Percentiles rank a stretch among this genome's conserved stretches.
Conservation (phyloP, 2,329 filamentous ascomycete species). For the Cytospora schulzeri region DNA sequence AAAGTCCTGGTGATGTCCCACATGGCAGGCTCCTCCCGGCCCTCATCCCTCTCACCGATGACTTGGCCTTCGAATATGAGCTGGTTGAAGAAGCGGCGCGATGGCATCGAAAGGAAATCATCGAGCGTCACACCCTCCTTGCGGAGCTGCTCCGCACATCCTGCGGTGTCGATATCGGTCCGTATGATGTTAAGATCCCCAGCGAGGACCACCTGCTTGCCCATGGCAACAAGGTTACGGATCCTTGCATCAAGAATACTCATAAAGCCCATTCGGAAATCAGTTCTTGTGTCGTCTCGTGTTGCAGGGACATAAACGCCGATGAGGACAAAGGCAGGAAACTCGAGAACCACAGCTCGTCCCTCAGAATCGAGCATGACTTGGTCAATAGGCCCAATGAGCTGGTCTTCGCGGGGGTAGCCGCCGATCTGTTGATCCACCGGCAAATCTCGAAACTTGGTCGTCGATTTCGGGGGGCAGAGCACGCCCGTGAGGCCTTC, state of each 20-base stretch:
- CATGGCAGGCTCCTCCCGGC: slow-evolving; percentile 70
- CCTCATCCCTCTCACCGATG: slow-evolving; percentile 65
- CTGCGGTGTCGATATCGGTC: slow-evolving; percentile 74
- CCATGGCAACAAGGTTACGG: slow-evolving; percentile 76
- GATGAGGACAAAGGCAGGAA: slow-evolving; percentile 90
- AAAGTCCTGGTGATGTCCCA: slow-evolving; percentile 84
- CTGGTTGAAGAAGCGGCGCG: slow-evolving; percentile 81
- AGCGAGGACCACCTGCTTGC: slow-evolving; percentile 82
- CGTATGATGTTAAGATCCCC: slow-evolving; percentile 85
- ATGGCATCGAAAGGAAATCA: slow-evolving; percentile 72
- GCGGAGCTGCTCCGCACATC: slow-evolving; percentile 68
- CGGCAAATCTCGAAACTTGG: slow-evolving; percentile 74
- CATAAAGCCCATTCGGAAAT: slow-evolving; percentile 81
- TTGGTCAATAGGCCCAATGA: slow-evolving; percentile 67
- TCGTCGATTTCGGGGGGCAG: slow-evolving; percentile 69
- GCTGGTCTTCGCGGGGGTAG: slow-evolving; percentile 73
- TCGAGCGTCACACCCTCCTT: slow-evolving; percentile 70
- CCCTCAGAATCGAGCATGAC: slow-evolving; percentile 83
- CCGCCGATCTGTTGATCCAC: slow-evolving; percentile 79
- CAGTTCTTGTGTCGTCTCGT: slow-evolving; percentile 78
- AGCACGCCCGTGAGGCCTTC: slow-evolving; percentile 89
- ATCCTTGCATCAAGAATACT: slow-evolving; percentile 79
- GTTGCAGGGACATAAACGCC: slow-evolving; percentile 92
- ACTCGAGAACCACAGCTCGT: slow-evolving; percentile 87
- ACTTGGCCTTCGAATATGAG: slow-evolving; percentile 75